Conservation (phyloP, 2,329 filamentous ascomycete species). For the Akanthomyces lecanii region DNA sequence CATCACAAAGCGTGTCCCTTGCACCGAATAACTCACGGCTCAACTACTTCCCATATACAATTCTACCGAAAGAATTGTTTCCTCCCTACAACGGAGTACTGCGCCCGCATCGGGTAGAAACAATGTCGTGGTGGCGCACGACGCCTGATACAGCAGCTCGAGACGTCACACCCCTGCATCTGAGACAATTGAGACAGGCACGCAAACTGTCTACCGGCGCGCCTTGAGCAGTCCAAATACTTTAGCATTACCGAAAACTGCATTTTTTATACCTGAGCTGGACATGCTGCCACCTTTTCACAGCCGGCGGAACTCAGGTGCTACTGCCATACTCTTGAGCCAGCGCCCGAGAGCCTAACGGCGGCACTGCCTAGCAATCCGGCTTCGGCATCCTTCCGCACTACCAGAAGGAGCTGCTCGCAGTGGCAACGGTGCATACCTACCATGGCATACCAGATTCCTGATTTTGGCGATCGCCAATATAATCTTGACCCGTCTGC, state of each 20-base stretch:
- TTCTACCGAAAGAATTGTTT: too few relatives aligned
- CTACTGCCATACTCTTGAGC: neutral
- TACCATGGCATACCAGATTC: conserved; percentile 12
- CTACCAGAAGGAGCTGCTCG: conserved; percentile 7
- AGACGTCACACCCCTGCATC: conserved; percentile 15
- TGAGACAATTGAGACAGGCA: conserved; percentile 11
- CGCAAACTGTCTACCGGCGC: neutral
- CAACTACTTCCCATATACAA: too few relatives aligned
- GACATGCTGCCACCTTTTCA: neutral
- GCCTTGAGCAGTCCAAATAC: neutral
- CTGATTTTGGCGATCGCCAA: conserved; percentile 6
- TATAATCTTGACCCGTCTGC: neutral
- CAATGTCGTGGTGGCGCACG: neutral
- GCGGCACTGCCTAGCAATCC: neutral
- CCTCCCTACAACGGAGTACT: too few relatives aligned
- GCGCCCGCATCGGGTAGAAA: neutral
- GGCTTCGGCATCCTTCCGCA: neutral
- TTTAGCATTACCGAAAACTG: neutral
- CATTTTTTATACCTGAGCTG: neutral
- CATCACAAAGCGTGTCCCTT: neutral
- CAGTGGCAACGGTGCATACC: neutral
- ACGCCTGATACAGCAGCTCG: conserved; percentile 1
- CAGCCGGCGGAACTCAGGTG: neutral
- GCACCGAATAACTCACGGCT: too few relatives aligned
- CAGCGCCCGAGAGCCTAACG: neutral